Evolutionary conservation across 1,284 basidiomycete genomes (phyloP).

Genomic region (Mycosarcoma maydis): DNA sequence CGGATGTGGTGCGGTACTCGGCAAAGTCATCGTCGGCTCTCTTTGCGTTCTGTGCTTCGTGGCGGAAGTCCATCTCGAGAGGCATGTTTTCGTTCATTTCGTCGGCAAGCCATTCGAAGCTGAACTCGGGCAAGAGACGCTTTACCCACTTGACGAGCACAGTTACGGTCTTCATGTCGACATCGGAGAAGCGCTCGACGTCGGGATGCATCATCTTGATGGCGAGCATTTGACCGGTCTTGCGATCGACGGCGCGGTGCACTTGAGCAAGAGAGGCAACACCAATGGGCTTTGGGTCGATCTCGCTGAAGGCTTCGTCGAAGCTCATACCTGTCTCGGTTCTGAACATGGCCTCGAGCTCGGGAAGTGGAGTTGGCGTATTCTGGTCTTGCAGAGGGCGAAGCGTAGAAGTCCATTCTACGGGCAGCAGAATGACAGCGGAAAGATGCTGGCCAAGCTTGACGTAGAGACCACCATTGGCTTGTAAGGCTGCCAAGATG

Average conservation of each 20-base stretch:
- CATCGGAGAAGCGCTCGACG: conserved; percentile 89
- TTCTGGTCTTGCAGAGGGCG: conserved; percentile 70
- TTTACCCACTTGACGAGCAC: conserved; percentile 80
- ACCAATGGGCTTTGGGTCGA: conserved; percentile 89
- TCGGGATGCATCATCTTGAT: conserved; percentile 98
- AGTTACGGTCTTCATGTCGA: conserved; percentile 75
- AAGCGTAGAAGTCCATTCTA: conserved; percentile 76
- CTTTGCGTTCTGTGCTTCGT: conserved; percentile 87
- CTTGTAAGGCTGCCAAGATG: conserved; percentile 59
- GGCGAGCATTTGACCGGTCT: conserved; percentile 74
- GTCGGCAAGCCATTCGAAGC: conserved; percentile 71
- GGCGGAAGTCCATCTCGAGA: conserved; percentile 90
- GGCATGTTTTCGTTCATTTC: conserved; percentile 76
- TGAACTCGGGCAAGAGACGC: conserved; percentile 79
- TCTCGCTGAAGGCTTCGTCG: conserved; percentile 72
- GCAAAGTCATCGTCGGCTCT: conserved; percentile 79
- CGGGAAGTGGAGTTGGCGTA: conserved; percentile 62
- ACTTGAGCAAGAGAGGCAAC: conserved; percentile 94
- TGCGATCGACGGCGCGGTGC: conserved; percentile 80
- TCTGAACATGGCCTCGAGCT: conserved; percentile 64
- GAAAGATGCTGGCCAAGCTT: conserved; percentile 77
- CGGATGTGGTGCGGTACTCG: conserved; percentile 69
- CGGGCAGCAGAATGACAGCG: conserved; percentile 77
- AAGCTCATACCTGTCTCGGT: conserved; percentile 64
- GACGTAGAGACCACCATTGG: conserved; percentile 92